Evolutionary conservation across 805 yeast genomes (phyloP).

Genomic region (Ogataea nitratoaversa): DNA sequence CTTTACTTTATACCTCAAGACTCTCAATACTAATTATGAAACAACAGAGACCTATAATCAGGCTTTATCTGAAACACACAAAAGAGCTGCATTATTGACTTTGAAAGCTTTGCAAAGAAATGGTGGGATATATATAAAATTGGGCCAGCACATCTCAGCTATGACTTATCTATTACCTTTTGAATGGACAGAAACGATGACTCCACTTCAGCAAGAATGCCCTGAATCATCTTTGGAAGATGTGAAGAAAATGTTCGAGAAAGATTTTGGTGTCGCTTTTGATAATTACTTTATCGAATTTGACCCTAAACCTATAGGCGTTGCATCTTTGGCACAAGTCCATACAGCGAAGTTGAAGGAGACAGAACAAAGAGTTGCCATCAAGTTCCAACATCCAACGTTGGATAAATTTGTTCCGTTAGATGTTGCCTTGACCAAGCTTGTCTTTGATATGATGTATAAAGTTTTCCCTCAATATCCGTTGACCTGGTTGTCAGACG

Average conservation of each 20-base stretch:
- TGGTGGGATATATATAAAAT: conserved; percentile 89
- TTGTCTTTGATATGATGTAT: conserved; percentile 70
- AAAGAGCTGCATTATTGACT: conserved; percentile 73
- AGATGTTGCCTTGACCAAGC: conserved; percentile 73
- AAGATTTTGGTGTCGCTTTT: conserved; percentile 60
- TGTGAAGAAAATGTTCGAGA: conserved; percentile 58
- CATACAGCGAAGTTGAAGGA: conserved; percentile 65
- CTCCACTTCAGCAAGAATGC: conserved; percentile 86
- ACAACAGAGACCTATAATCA: conserved; percentile 41
- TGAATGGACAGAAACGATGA: conserved; percentile 96
- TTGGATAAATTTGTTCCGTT: conserved; percentile 84
- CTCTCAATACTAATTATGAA: conserved; percentile 40
- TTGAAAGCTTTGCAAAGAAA: conserved; percentile 73
- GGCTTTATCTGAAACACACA: conserved; percentile 66
- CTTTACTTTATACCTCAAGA: conserved; percentile 61
- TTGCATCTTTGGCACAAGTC: conserved; percentile 95
- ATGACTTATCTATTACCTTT: conserved; percentile 84
- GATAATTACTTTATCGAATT: conserved; percentile 66
- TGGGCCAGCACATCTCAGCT: conserved; percentile 93
- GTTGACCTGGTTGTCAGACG: conserved; percentile 92
- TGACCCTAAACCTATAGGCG: conserved; percentile 78
- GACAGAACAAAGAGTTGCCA: conserved; percentile 72
- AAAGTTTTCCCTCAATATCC: conserved; percentile 91
- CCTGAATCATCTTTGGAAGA: conserved; percentile 75
- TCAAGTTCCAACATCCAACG: conserved; percentile 91